A percentile compares a stretch with the other conserved stretches of the same genome.
Conservation (phyloP, 768 basidiomycete species). For the Hygrocybe coccinea region DNA sequence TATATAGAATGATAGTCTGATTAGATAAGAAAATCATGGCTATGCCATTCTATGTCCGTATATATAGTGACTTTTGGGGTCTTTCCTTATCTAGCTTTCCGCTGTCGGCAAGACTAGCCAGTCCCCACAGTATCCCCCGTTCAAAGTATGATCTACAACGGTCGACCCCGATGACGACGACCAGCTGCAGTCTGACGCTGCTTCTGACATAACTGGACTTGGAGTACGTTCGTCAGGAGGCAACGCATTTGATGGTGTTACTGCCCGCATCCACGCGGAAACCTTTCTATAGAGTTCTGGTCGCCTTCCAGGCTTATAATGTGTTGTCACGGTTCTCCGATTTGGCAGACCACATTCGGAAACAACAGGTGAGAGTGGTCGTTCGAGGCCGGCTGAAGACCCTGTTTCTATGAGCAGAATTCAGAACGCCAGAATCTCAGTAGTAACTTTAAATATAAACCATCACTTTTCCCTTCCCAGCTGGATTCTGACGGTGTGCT, state of each 20-base stretch:
- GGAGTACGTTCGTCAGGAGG: neutral
- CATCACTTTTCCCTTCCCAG: slow-evolving; percentile 40
- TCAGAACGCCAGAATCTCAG: neutral
- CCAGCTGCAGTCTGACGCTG: neutral
- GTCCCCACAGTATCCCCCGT: slow-evolving; percentile 15
- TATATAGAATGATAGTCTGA: neutral
- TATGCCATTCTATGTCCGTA: too few species aligned
- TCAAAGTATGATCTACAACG: neutral
- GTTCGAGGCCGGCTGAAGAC: slow-evolving; percentile 32
- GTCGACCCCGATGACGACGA: slow-evolving; percentile 4
- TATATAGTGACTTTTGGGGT: neutral
- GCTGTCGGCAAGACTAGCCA: slow-evolving; percentile 19
- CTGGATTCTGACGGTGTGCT: slow-evolving; percentile 39
- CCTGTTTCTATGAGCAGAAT: slow-evolving; percentile 26
- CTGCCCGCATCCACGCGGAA: neutral
- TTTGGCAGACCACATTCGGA: slow-evolving; percentile 22
- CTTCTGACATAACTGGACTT: slow-evolving; percentile 5
- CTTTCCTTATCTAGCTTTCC: neutral
- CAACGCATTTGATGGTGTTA: neutral
- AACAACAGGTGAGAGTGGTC: slow-evolving; percentile 24
- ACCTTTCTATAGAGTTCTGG: neutral
- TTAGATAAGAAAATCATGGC: neutral
- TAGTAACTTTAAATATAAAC: slow-evolving; percentile 19
- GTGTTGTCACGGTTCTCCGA: slow-evolving; percentile 9
- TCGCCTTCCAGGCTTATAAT: neutral